These are phyloP conservation scores for Nemania sp. DNA, from an alignment of 2,329 filamentous ascomycete genomes.

Conservation along the genomic window DNA sequence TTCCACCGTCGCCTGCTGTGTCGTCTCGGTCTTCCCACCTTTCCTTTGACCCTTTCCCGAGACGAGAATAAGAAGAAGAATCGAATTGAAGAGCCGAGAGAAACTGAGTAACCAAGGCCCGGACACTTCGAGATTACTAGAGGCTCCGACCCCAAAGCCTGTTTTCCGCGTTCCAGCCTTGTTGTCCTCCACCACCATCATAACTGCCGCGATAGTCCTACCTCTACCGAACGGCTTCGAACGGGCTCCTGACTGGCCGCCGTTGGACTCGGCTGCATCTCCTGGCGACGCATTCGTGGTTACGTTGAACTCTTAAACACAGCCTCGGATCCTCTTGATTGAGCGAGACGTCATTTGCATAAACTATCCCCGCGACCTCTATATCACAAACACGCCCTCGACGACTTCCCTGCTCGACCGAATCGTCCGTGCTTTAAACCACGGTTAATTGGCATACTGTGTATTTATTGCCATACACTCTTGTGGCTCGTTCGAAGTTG, in stretches of 20 bases:
- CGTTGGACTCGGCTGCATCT: slow-evolving; percentile 22
- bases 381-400: background rate
- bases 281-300: slow-evolving; percentile 31
- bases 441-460: no score
- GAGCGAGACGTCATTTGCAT: slow-evolving; percentile 32
- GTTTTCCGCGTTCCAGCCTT: background rate
- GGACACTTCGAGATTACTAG: background rate
- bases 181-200: no score
- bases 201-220: no score
- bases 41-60: slow-evolving; percentile 16
- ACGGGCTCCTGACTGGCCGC: slow-evolving; percentile 2
- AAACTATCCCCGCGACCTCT: slow-evolving; percentile 18
- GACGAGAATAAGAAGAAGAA: slow-evolving; percentile 11
- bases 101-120: background rate
- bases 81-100: slow-evolving; percentile 4
- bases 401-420: background rate
- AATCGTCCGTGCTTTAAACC: no score
- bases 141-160: background rate
- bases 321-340: slow-evolving; percentile 33
- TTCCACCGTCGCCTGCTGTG: background rate
- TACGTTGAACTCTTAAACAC: slow-evolving; percentile 8
- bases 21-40: slow-evolving; percentile 7
- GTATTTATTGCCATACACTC: background rate
- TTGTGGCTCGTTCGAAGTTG: background rate
- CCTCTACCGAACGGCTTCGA: no score